Percentiles rank a stretch among this genome's conserved stretches.
Conservation (phyloP, 129 eudicot genomes). For the Flaveria trinervia region DNA sequence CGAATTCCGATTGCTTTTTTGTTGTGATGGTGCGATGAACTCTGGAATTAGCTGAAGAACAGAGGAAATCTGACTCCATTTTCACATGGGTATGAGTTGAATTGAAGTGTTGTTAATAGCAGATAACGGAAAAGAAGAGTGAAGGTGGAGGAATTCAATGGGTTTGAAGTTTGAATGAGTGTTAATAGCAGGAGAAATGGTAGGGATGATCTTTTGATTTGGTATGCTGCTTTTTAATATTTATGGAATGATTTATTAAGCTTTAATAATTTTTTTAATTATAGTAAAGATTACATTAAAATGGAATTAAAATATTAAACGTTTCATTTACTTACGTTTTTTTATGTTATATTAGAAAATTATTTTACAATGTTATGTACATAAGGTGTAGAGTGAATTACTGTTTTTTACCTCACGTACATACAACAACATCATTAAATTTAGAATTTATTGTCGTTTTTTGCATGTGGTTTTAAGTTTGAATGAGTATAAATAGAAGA, state of each 20-base stretch:
- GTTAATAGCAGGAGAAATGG: constrained; percentile 30
- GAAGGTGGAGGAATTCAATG: constrained; percentile 22
- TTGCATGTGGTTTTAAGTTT: too few species aligned
- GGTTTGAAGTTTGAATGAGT: constrained; percentile 39
- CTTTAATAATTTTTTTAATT: neutral
- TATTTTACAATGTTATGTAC: neutral
- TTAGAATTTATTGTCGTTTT: too few species aligned
- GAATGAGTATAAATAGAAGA: too few species aligned
- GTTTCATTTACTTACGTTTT: neutral
- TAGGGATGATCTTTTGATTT: constrained; percentile 23
- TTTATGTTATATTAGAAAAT: too few species aligned
- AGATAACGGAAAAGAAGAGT: neutral
- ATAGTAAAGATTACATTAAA: neutral
- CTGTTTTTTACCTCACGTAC: too few species aligned
- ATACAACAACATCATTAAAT: too few species aligned
- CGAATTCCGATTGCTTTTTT: constrained; percentile 3
- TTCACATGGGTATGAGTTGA: constrained; percentile 4
- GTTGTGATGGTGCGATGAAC: constrained; percentile 21
- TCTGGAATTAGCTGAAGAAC: constrained; percentile 24
- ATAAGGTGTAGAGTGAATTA: neutral
- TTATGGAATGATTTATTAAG: neutral
- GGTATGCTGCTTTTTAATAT: neutral
- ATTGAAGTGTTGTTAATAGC: constrained; percentile 5
- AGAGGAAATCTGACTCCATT: constrained; percentile 1
- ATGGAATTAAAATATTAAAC: neutral